Conservation (phyloP, 768 basidiomycete species). For the Tylopilus cervinicoccineus region DNA sequence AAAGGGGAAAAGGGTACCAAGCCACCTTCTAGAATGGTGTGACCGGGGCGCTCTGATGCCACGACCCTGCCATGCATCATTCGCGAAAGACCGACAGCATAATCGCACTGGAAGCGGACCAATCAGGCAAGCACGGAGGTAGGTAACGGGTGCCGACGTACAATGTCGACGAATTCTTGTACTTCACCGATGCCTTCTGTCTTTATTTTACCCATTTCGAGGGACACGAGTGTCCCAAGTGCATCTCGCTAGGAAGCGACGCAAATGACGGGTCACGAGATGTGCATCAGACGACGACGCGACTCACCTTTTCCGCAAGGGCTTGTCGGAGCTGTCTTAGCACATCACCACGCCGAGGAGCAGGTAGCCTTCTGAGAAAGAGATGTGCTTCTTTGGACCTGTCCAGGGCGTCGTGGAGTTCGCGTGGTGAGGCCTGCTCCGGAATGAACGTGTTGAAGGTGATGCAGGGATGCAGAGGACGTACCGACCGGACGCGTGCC, state of each 20-base stretch:
- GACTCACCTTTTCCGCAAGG: conserved; percentile 65
- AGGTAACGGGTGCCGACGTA: conserved; percentile 37
- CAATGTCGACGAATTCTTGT: conserved; percentile 92
- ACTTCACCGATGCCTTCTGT: conserved; percentile 92
- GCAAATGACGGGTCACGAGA: conserved; percentile 9
- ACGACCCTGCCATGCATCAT: conserved; percentile 93
- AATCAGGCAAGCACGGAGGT: conserved; percentile 4
- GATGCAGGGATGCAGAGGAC: conserved; percentile 20
- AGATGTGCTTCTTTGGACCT: conserved; percentile 72
- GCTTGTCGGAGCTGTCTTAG: conserved; percentile 85
- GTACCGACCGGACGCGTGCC: conserved; percentile 67
- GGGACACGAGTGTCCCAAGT: conserved; percentile 77
- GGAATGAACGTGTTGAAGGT: conserved; percentile 10
- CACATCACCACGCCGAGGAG: conserved; percentile 85
- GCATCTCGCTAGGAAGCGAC: conserved; percentile 57
- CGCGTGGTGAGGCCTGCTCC: conserved; percentile 60
- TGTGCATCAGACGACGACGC: not conserved
- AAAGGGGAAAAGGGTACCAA: not conserved
- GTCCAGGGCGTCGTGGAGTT: conserved; percentile 65
- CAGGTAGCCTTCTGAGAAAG: conserved; percentile 71
- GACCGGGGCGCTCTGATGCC: conserved; percentile 85
- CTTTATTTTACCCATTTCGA: conserved; percentile 90
- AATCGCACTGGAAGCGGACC: conserved; percentile 66
- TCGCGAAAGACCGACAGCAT: conserved; percentile 86
- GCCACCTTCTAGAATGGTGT: conserved; percentile 84